A percentile compares a stretch with the other conserved stretches of the same genome.
Conservation (phyloP, 805 yeast genomes). For the Ogataea minuta region DNA sequence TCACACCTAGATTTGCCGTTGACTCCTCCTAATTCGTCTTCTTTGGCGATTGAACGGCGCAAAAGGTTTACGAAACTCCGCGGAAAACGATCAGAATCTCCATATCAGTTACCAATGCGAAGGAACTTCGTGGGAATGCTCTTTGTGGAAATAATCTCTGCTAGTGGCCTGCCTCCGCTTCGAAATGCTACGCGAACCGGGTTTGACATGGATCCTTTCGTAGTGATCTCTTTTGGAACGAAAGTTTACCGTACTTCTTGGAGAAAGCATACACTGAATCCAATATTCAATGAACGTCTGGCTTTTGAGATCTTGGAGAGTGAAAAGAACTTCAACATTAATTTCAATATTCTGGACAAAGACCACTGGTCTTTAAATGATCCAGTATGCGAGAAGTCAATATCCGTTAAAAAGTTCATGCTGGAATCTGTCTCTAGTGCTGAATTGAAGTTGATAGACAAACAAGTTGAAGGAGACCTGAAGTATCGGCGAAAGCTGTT, state of each 20-base stretch:
- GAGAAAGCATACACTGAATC: conserved; percentile 78
- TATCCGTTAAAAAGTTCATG: conserved; percentile 47
- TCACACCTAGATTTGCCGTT: conserved; percentile 19
- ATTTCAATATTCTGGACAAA: conserved; percentile 76
- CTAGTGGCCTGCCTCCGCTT: conserved; percentile 76
- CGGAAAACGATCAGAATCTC: conserved; percentile 4
- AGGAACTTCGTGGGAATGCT: conserved; percentile 62
- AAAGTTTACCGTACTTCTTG: conserved; percentile 83
- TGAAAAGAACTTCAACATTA: conserved; percentile 64
- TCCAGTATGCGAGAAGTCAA: conserved; percentile 63
- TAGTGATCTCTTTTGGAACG: conserved; percentile 85
- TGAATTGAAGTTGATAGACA: conserved; percentile 14
- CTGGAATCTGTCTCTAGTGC: conserved; percentile 10
- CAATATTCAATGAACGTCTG: conserved; percentile 75
- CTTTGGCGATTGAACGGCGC: conserved; percentile 7
- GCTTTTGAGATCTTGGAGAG: conserved; percentile 72
- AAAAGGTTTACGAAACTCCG: conserved; percentile 16
- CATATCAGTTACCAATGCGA: conserved; percentile 37
- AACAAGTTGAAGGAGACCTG: conserved; percentile 13
- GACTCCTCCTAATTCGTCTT: conserved; percentile 18
- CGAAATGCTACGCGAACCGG: conserved; percentile 68
- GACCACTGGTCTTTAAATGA: conserved; percentile 84
- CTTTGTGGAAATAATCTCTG: conserved; percentile 71
- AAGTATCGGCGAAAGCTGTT: conserved; percentile 20
- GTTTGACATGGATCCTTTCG: conserved; percentile 96